phyloP scores from a whole-genome alignment of 345 rosid species.

The Physaria fendleri region DNA sequence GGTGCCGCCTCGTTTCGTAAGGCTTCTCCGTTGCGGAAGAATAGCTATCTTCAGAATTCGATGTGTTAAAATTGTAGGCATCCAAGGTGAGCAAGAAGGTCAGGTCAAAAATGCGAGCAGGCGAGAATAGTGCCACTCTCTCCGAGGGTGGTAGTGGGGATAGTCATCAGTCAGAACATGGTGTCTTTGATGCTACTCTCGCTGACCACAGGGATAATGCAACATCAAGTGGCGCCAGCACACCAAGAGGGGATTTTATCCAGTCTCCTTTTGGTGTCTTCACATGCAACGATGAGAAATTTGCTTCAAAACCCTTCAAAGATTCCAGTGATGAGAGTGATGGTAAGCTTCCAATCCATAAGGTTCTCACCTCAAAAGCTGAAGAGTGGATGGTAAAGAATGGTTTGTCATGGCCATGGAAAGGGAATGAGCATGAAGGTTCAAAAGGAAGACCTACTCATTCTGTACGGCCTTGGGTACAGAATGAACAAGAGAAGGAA shows the following conservation, averaged over 20 bases:
- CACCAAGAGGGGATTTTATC: slow-evolving; percentile 71
- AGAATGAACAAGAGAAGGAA: slow-evolving; percentile 47
- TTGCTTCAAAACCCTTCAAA: slow-evolving; percentile 37
- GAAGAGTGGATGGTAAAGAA: slow-evolving; percentile 86
- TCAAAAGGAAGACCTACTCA: slow-evolving; percentile 45
- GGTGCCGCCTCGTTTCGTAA: slow-evolving; percentile 63
- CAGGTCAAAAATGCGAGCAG: slow-evolving; percentile 59
- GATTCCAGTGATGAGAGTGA: slow-evolving; percentile 73
- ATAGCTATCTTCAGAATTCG: slow-evolving; percentile 40
- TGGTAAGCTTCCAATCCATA: slow-evolving; percentile 63
- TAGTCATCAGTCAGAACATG: slow-evolving; percentile 61
- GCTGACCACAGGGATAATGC: slow-evolving; percentile 76
- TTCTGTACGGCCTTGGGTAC: slow-evolving; percentile 53
- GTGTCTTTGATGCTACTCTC: slow-evolving; percentile 42
- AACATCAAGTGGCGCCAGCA: slow-evolving; percentile 80
- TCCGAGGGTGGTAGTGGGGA: slow-evolving; percentile 79
- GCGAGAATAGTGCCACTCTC: slow-evolving; percentile 43
- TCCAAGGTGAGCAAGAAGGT: slow-evolving; percentile 78
- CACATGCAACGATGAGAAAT: slow-evolving; percentile 48
- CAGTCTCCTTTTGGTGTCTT: slow-evolving; percentile 56
- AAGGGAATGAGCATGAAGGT: slow-evolving; percentile 69
- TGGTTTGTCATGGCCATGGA: slow-evolving; percentile 96
- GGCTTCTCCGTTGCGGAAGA: slow-evolving; percentile 85
- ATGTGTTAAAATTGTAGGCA: slow-evolving; percentile 49
- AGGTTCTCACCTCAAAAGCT: slow-evolving; percentile 67